These are phyloP conservation scores for Phytophthora chlamydospora DNA, from an alignment of 352 stramenopile genomes.

Conservation along the genomic window DNA sequence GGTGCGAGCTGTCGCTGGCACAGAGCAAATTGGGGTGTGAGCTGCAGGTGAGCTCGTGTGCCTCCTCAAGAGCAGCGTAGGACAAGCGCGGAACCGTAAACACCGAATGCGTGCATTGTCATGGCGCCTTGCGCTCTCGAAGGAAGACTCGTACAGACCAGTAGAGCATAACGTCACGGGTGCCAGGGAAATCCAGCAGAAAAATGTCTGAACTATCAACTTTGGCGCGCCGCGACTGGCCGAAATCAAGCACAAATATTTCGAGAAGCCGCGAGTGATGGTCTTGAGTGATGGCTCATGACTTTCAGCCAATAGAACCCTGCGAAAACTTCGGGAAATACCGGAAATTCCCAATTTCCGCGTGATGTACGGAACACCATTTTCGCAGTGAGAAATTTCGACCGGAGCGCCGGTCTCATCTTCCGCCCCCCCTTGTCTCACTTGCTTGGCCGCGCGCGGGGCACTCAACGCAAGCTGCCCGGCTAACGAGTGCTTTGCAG, in stretches of 20 bases:
- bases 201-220: constrained; percentile 31
- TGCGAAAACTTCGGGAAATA: constrained; percentile 10
- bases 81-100: constrained; percentile 38
- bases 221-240: constrained; percentile 17
- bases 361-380: constrained; percentile 19
- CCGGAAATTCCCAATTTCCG: constrained; percentile 13
- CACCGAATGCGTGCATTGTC: constrained; percentile 17
- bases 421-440: constrained; percentile 31
- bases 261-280: not conserved
- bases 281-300: constrained; percentile 12
- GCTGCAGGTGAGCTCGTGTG: constrained; percentile 8
- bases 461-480: constrained; percentile 2
- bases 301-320: constrained; percentile 9
- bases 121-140: constrained; percentile 10
- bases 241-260: not conserved
- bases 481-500: constrained; percentile 14
- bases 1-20: constrained; percentile 32
- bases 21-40: constrained; percentile 40
- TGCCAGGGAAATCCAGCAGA: constrained; percentile 28
- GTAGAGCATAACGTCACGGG: constrained; percentile 18
- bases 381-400: constrained; percentile 26
- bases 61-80: constrained; percentile 24
- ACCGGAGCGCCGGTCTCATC: constrained; percentile 10
- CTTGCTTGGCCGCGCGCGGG: not conserved
- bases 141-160: constrained; percentile 13